Evolutionary conservation across 768 basidiomycete genomes (phyloP).

Genomic region (Boletus rubroflammeus): DNA sequence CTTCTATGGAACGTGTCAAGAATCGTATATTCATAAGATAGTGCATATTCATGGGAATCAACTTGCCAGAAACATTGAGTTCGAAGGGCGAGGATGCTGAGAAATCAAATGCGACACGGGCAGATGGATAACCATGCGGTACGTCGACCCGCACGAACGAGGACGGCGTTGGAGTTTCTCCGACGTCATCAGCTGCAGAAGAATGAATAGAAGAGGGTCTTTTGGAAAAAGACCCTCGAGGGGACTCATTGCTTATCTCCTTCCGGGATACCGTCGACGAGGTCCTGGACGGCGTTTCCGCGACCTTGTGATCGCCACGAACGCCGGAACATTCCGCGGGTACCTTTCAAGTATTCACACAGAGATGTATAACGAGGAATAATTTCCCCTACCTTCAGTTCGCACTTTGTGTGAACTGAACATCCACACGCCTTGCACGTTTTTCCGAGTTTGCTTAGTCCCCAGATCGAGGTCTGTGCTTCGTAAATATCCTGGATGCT

Average conservation of each 20-base stretch:
- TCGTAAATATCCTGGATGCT: slow-evolving; percentile 3
- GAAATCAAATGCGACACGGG: slow-evolving; percentile 73
- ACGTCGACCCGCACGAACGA: slow-evolving; percentile 48
- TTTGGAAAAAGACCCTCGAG: slow-evolving; percentile 3
- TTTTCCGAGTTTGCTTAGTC: slow-evolving; percentile 82
- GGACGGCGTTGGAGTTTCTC: slow-evolving; percentile 46
- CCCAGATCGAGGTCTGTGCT: slow-evolving; percentile 77
- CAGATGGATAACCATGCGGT: slow-evolving; percentile 42
- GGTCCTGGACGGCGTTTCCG: slow-evolving; percentile 29
- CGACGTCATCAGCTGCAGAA: slow-evolving; percentile 4
- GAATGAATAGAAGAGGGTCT: slow-evolving; percentile 4
- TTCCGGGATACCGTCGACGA: slow-evolving; percentile 35
- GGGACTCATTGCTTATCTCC: slow-evolving; percentile 23
- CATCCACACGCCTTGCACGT: slow-evolving; percentile 75
- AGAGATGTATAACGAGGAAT: neutral
- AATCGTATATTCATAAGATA: slow-evolving; percentile 4
- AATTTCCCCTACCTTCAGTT: slow-evolving; percentile 60
- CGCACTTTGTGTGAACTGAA: slow-evolving; percentile 82
- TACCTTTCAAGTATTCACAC: slow-evolving; percentile 42
- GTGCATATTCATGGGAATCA: slow-evolving; percentile 4
- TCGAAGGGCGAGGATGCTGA: slow-evolving; percentile 74
- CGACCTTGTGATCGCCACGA: slow-evolving; percentile 25
- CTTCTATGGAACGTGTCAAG: slow-evolving; percentile 45
- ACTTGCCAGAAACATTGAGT: slow-evolving; percentile 58
- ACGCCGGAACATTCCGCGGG: slow-evolving; percentile 61